Evolutionary conservation across 2,329 filamentous ascomycete genomes (phyloP), one percentile per base, ranked within the genome.

Genomic region (Coniosporium tulheliwenetii): DNA sequence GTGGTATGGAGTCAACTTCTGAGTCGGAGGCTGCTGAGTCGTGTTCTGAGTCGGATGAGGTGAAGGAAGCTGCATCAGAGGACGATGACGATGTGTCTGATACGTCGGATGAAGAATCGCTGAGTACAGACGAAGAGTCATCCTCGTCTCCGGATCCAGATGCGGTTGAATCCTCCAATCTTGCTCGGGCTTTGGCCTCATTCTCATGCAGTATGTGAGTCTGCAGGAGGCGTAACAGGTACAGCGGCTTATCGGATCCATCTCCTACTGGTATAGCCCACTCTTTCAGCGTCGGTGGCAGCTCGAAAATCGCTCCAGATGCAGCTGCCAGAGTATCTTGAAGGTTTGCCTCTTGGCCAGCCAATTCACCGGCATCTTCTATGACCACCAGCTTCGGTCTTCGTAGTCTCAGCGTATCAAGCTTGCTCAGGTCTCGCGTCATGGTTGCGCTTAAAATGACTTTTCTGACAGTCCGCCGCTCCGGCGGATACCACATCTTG

Each of bases 391-490:
- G 64, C 44, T 73, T 81, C 3, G 91, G 89, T 40, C 82, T 70
- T 26, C 70, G 67, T 29, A 96, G 66, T 44, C 73, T 80, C 32
- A 96, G 60, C 1, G 77, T 79, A 41, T 75, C 80, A 14, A 96
- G 65, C 44, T 91, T 79, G 31, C 81, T 83, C 38, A 94, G 65
- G 53, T 96, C 86, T 43, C 78, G 73, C 1, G 87, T 93, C 76
- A 96, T 85, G 0, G 89, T 95, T 5, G 89, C 91, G 56, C 85
- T 94, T 2, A 95, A 70, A 40, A 96, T 73, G 13, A 95, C 70
- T 60, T 95, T 96, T 39, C 79, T 76, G 2, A 91, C 67, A 50
- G 54, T 38, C 50, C 63, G 47, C 50, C 62, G 53, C 48, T 54
- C 47, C 47, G 56, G 33, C 53, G 59, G 52, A 56, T 61, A 47